Percentiles rank a stretch among this genome's conserved stretches.
phyloP scores from a whole-genome alignment of 2,329 filamentous ascomycete species.

The Sporothrix curviconia region DNA sequence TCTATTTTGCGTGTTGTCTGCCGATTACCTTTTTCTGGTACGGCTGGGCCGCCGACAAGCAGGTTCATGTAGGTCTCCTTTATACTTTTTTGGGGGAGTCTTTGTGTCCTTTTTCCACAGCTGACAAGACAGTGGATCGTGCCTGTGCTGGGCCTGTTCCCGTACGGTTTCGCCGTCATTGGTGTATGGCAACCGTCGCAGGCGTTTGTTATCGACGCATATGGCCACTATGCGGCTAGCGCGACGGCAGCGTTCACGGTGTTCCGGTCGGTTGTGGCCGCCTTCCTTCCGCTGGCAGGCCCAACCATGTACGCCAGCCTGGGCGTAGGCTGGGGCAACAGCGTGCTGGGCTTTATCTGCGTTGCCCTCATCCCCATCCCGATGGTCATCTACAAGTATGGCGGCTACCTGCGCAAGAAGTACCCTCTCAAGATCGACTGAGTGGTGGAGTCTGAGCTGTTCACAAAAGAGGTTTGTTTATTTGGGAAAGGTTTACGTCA shows the following conservation, averaged over 20 bases:
- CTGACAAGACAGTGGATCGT: conserved; percentile 13
- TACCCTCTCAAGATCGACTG: conserved; percentile 11
- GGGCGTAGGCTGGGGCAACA: conserved; percentile 42
- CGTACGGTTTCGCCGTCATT: conserved; percentile 29
- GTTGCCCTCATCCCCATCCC: conserved; percentile 45
- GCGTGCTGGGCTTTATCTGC: conserved; percentile 35
- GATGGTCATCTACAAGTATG: conserved; percentile 51
- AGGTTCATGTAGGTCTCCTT: conserved; percentile 13
- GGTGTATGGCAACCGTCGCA: conserved; percentile 29
- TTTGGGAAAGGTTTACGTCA: no score
- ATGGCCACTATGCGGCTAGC: conserved; percentile 48
- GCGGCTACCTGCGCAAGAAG: conserved; percentile 25
- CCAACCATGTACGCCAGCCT: conserved; percentile 49
- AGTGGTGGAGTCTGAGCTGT: background rate
- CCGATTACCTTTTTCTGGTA: conserved; percentile 35
- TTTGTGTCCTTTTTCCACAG: background rate
- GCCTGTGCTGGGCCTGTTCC: conserved; percentile 21
- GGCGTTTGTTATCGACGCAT: conserved; percentile 56
- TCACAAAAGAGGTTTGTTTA: no score
- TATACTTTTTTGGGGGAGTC: background rate
- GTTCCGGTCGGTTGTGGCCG: conserved; percentile 47
- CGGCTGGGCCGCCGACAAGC: conserved; percentile 30
- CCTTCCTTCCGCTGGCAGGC: conserved; percentile 51
- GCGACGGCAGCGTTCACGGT: conserved; percentile 57
- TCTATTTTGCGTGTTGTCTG: conserved; percentile 27